Evolutionary conservation across 371 early-diverging fungal species (phyloP).

Genomic region (Gilbertella persicaria): DNA sequence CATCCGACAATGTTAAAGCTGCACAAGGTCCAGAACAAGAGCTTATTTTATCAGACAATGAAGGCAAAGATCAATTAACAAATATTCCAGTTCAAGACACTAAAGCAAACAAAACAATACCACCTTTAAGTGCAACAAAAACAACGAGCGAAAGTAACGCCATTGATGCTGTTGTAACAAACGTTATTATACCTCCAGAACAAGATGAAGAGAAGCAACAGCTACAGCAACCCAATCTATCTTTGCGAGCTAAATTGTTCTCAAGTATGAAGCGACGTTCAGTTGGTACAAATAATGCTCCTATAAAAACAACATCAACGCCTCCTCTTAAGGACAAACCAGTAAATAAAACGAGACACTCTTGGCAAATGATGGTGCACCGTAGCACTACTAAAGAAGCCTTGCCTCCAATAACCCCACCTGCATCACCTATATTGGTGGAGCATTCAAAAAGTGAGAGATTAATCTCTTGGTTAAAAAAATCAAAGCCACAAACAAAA

Average conservation of each 20-base stretch:
- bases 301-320: background rate
- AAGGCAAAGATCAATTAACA: no score
- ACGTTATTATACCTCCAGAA: background rate
- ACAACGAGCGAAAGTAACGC: constrained; percentile 16
- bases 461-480: constrained; percentile 20
- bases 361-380: constrained; percentile 13
- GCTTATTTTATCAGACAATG: no score
- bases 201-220: background rate
- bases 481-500: constrained; percentile 8
- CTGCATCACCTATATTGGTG: background rate
- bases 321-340: background rate
- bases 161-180: constrained; percentile 4
- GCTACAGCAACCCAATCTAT: constrained; percentile 1
- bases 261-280: constrained; percentile 15
- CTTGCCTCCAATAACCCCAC: constrained; percentile 2
- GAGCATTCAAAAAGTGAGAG: constrained; percentile 21
- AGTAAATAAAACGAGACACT: constrained; percentile 6
- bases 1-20: no score
- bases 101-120: no score
- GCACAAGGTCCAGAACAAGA: no score
- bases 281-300: background rate
- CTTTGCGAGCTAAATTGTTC: constrained; percentile 13
- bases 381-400: constrained; percentile 1
- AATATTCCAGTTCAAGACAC: no score
- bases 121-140: background rate